Evolutionary conservation across 2,329 filamentous ascomycete species (phyloP), one percentile per base, ranked within the genome.

Genomic region (Sclerotinia spermophila): DNA sequence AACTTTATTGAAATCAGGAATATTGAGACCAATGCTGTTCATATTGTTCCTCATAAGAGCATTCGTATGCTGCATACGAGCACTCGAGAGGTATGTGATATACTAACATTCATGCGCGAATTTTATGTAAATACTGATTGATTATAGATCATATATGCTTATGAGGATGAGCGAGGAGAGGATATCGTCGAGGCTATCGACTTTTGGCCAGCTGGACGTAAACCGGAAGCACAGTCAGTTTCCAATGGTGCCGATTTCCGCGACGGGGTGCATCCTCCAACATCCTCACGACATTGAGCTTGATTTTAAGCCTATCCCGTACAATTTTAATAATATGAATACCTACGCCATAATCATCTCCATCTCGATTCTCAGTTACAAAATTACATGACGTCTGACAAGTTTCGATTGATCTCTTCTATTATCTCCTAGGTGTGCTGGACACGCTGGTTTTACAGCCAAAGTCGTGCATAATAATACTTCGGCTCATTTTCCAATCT

Each of bases 51-150:
- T 71, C 94, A 94, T 78, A 96, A 93, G 86, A 97, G 97, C 79
- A 96, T 97, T 78, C 89, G 96, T 78, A 97, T 98, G 94, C 85
- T 99, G 76, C 96, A 99, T 83, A 95, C 94, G 80, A 97, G 93
- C 78, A 97, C 95, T 71, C 90, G 97, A 84, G 96, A 99, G 90
- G 96, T 97, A 84, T 83, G 87, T 81, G 17, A 2, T 51, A 3
- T 53, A 15, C 15, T 30, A 40, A 53, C 11, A 40, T 53, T 53
- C 6, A 66, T 71, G 69, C 51, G 35, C 61, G 59, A 11, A 60
- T 51, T 56, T 59, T 30, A 15, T 64, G 38, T 51, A 60, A 13
- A 76, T 60, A 71, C 72, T 68, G 79, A 78, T 53, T 55, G 58
- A 42, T 67, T 56, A 33, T 78, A 99, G 96, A 98, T 99, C 76